Conservation (phyloP, 441 rosid species). For the Jatropha multifida region DNA sequence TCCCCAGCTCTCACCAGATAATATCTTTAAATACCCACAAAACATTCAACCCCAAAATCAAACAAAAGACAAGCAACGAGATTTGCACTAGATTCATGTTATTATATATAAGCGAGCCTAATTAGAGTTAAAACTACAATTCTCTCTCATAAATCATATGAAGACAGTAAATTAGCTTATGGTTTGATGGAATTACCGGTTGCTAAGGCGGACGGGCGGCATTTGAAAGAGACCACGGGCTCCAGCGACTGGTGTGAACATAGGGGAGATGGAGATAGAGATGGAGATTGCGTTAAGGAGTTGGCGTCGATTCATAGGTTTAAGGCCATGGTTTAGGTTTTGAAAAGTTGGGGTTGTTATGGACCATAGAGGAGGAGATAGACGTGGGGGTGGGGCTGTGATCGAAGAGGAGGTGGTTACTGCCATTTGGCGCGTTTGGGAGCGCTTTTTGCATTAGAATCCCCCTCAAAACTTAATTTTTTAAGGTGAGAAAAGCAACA, state of each 20-base stretch:
- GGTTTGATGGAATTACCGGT: conserved; percentile 37
- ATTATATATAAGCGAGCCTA: not conserved
- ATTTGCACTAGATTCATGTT: too few species aligned
- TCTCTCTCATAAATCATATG: not conserved
- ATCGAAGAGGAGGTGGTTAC: conserved; percentile 10
- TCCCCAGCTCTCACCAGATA: conserved; percentile 89
- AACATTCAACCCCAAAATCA: conserved; percentile 7
- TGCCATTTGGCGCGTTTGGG: conserved; percentile 34
- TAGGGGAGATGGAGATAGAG: conserved; percentile 29
- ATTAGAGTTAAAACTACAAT: not conserved
- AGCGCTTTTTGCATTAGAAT: too few species aligned
- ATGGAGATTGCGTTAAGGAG: conserved; percentile 46
- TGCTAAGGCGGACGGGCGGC: conserved; percentile 65
- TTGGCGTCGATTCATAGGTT: conserved; percentile 43
- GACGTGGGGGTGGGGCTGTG: conserved; percentile 8
- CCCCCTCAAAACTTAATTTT: too few species aligned
- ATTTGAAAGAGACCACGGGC: conserved; percentile 76
- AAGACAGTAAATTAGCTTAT: not conserved
- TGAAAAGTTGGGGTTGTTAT: conserved; percentile 14
- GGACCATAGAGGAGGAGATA: conserved; percentile 21
- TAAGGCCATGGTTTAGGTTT: conserved; percentile 15
- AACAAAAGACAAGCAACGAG: conserved; percentile 3
- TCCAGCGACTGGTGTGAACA: conserved; percentile 5
- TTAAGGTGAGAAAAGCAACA: too few species aligned
- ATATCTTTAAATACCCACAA: conserved; percentile 46